Evolutionary conservation across 768 basidiomycete species (phyloP), one percentile per base, ranked within the genome.

Genomic region (Fistulinella prunicolor): DNA sequence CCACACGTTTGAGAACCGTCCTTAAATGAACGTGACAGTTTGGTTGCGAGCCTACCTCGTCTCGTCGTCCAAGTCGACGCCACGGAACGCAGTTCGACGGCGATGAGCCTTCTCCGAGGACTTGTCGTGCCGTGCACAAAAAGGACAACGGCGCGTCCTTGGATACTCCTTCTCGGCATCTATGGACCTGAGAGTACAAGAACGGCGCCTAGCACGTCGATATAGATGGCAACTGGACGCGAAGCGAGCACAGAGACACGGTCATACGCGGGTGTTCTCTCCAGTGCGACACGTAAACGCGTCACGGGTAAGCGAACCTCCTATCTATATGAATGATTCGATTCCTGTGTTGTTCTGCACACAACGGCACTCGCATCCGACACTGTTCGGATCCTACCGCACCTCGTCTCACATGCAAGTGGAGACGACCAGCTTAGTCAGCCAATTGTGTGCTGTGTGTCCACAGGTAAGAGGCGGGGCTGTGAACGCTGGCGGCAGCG

Each of bases 71-170:
- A n/a, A n/a, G n/a, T n/a, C n/a, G 23, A 10, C 28, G 35, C 30
- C 44, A 39, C 22, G 44, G 44, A 45, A 21, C 47, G 16, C 38
- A 10, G 16, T 10, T 7, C 12, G 5, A 24, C 13, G 36, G n/a
- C n/a, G n/a, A n/a, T 26, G 32, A 6, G 9, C n/a, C 4, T 41
- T 20, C 19, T 51, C 54, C 54, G 49, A 51, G 54, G 45, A 57
- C 34, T 44, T 53, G 22, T n/a, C 7, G 19, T 22, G 47, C 29
- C 19, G 38, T 37, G 28, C 39, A 19, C 1, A 13, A 23, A 23
- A 35, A 12, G 19, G 9, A 34, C n/a, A 24, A 14, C 26, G 26
- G 6, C 26, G 6, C 30, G 30, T 7, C 13, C 7, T 14, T 32
- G 30, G 30, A 12, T 32, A 12, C 13, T 32, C 30, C 36, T 7